Evolutionary conservation across 148 eudicot species (phyloP), one percentile per base, ranked within the genome.

Genomic region (Amaranthus cruentus): DNA sequence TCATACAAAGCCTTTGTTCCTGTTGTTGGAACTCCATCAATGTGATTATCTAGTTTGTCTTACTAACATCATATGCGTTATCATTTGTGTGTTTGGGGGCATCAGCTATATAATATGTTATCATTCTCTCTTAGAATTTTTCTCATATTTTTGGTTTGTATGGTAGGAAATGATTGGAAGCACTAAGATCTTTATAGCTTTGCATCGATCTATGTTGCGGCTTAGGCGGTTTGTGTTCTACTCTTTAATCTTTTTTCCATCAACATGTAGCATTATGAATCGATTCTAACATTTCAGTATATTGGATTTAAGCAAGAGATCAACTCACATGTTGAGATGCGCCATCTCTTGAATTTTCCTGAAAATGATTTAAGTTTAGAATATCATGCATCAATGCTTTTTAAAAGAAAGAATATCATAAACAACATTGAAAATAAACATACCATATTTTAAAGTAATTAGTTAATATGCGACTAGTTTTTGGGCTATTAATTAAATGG

Each of bases 121-220:
- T 59, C 4, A 15, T 60, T 6, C 11, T 6, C 46, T 28, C 38
- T 28, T 2, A 2, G 38, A 6, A 15, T 8, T 53, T 8, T 18
- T 71, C 42, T 15, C 15, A 10, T 42, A 59, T 28, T 38, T 73
- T 46, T 71, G 54, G 50, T 56, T 43, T 58, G 7, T 18, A 60
- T 62, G 77, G 79, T 82, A 94, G 98, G 98, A 91, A 82, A 81
- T 88, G 73, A 70, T 86, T 60, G 98, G 98, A 79, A 88, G 98
- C 80, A 95, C 92, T 75, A 76, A 82, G 80, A 81, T 88, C 60
- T 95, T 95, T 77, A 60, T 91, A 77, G 96, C 98, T 76, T 88
- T 95, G 51, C 93, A 90, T 75, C 86, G 86, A 79, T 88, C 97
- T 83, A 91, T 95, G 98, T 71, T 90, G 79, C 88, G 83, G 62